Base-by-base conservation (phyloP, 2,329 filamentous ascomycete species). In the Pseudogymnoascus sp. region DNA sequence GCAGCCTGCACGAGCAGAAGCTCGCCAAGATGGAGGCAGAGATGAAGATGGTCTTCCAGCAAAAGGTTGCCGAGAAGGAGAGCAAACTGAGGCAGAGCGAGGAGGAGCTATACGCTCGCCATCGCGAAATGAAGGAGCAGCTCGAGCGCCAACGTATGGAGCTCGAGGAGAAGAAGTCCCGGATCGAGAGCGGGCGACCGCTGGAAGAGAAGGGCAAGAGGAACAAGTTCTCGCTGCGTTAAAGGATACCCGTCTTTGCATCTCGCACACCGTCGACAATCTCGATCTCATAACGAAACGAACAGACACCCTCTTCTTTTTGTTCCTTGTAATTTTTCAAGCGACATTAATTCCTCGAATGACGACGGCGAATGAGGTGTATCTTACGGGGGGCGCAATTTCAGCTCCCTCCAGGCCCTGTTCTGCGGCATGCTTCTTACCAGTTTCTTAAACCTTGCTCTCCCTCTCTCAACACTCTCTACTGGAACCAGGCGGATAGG, bases 11-110 rank as follows among this genome's bases (percentile, higher is more conserved):
- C 84, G 95, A 99, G 81, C 93, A 97, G 84, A 99, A 99, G 84
- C 91, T 99, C 72, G 91, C 93, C 78, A 99, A 99, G 91, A 99
- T 99, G 95, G 95, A 99, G 80, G 88, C 92, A 74, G 95, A 99
- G 79, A 99, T 99, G 95, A 99, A 99, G 91, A 96, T 97, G 91
- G 95, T 99, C 71, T 99, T 99, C 91, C 95, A 97, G 78, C 95
- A 99, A 78, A 99, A 99, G 89, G 95, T 99, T 34, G 88, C 91
- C 69, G 95, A 99, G 79, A 99, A 99, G 84, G 95, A 99, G 81
- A 96, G 91, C 86, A 99, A 99, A 82, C 83, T 99, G 77, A 96
- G 96, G 82, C 95, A 97, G 82, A 96, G 92, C 83, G 95, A 99
- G 79, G 95, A 99, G 78, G 95, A 99, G 83, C 82, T 99, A 64